phyloP scores from a whole-genome alignment of 345 rosid species.

The Dipteronia dyeriana region DNA sequence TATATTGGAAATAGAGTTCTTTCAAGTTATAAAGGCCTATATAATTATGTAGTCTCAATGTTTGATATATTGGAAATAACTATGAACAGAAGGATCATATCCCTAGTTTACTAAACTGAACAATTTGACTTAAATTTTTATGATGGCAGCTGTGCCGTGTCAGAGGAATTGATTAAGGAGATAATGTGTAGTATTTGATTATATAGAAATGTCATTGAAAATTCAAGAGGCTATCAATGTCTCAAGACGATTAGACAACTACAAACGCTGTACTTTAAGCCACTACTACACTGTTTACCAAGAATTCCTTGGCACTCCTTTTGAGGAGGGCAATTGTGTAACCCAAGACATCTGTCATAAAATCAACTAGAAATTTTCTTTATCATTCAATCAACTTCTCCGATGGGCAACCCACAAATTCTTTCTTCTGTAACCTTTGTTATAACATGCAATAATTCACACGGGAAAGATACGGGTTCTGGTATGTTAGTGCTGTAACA shows the following conservation, averaged over 20 bases:
- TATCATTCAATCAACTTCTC: slow-evolving; percentile 7
- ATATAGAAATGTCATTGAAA: neutral
- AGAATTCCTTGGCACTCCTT: neutral
- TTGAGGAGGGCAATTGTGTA: neutral
- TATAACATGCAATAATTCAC: neutral
- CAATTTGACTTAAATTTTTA: neutral
- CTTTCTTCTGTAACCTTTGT: neutral
- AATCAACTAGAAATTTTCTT: slow-evolving; percentile 1
- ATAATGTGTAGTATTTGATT: neutral
- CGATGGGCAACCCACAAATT: neutral
- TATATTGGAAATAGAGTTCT: neutral
- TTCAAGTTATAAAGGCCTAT: neutral
- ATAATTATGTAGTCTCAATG: neutral
- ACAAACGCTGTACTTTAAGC: neutral
- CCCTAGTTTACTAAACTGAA: neutral
- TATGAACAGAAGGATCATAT: neutral
- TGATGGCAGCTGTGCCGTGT: neutral
- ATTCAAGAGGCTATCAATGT: neutral
- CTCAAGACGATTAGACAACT: slow-evolving; percentile 2
- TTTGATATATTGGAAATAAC: neutral
- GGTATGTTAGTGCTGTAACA: neutral
- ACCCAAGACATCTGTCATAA: neutral
- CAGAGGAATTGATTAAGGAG: neutral
- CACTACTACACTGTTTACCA: neutral
- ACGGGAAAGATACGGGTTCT: neutral